These are phyloP conservation scores for Pseudonectria foliicola DNA, from an alignment of 2,329 filamentous ascomycete genomes.

Conservation along the genomic window DNA sequence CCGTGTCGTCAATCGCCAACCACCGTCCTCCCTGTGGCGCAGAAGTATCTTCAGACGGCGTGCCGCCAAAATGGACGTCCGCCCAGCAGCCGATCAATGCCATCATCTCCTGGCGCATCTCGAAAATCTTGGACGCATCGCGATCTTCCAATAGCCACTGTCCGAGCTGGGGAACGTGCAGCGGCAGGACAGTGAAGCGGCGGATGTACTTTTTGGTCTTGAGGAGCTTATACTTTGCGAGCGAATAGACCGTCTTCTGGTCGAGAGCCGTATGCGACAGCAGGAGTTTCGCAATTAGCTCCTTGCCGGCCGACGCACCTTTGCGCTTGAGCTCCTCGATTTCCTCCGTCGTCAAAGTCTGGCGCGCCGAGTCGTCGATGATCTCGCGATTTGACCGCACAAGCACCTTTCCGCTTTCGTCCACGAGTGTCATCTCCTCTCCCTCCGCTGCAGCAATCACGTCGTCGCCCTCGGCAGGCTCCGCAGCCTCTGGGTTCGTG, in stretches of 20 bases:
- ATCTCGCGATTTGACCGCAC: constrained; percentile 52
- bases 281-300: constrained; percentile 88
- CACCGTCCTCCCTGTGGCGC: constrained; percentile 47
- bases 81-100: constrained; percentile 81
- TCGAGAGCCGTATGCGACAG: constrained; percentile 83
- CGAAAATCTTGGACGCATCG: constrained; percentile 73
- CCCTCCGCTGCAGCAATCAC: constrained; percentile 30
- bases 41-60: constrained; percentile 17
- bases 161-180: constrained; percentile 70
- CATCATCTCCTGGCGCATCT: constrained; percentile 77
- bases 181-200: constrained; percentile 74
- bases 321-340: constrained; percentile 69
- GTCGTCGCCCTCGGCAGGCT: constrained; percentile 35
- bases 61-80: constrained; percentile 64
- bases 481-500: constrained; percentile 30
- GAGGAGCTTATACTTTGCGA: constrained; percentile 91
- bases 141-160: constrained; percentile 75
- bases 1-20: constrained; percentile 81
- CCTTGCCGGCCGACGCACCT: constrained; percentile 71
- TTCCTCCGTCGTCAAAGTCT: constrained; percentile 69
- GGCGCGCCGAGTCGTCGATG: constrained; percentile 57
- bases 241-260: constrained; percentile 87
- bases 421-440: constrained; percentile 36
- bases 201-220: constrained; percentile 93
- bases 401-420: constrained; percentile 37